Base-by-base conservation (phyloP, 2,329 filamentous ascomycete genomes). In the Ophiosphaerella herpotricha region DNA sequence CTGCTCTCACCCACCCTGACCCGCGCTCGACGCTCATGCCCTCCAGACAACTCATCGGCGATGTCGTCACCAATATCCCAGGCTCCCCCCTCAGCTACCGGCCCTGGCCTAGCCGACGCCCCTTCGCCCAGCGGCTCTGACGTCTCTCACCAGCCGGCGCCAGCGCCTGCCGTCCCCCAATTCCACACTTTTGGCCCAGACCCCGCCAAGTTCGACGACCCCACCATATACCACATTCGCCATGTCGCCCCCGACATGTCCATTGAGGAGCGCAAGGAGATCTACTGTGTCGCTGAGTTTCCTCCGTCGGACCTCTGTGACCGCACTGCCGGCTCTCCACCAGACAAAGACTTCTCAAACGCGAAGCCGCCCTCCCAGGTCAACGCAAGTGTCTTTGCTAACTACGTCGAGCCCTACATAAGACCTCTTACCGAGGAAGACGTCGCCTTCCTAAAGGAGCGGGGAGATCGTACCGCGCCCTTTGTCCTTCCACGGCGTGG, bases 301-400 rank as follows among this genome's bases (percentile, higher is more conserved):
- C 94, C 94, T 0, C 82, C 82, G 44, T 87, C 84, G 57, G 90
- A 97, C 66, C 80, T 99, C 7, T 82, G 86, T 50, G 87, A 97
- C 67, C 80, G 94, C 60, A 95, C 96, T 57, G 89, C 93, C 9
- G 94, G 94, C 40, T 86, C 89, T 34, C 89, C 92, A 1, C 93
- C 94, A 1, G 92, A 97, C 73, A 91, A 90, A 71, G 94, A 99
- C 76, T 97, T 97, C 67, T 97, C 90, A 70, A 96, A 85, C 68
- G 88, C 91, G 31, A 99, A 97, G 71, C 91, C 93, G 5, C 87
- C 87, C 16, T 96, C 93, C 64, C 94, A 99, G 77, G 94, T 97
- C 71, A 92, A 89, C 70, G 94, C 94, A 58, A 88, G 85, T 48
- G 96, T 93, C 1, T 99, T 99, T 73, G 87, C 89, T n/a, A 86